phyloP scores from a whole-genome alignment of 1,284 basidiomycete species.

The Coniferiporia sulphurascens region DNA sequence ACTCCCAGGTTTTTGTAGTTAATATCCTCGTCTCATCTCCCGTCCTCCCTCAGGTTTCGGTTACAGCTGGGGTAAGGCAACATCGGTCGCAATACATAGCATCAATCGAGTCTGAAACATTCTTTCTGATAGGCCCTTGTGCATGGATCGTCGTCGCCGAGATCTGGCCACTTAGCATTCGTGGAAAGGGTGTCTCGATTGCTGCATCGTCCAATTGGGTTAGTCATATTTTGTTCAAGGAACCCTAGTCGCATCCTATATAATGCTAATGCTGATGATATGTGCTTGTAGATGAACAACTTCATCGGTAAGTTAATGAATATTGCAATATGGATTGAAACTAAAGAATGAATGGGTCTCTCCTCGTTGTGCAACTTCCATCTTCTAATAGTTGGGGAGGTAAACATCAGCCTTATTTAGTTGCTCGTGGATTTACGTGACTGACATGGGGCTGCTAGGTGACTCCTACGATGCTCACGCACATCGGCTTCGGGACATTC shows the following conservation, averaged over 20 bases:
- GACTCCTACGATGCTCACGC: conserved; percentile 56
- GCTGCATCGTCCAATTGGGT: conserved; percentile 70
- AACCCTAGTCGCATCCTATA: background rate
- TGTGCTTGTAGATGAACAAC: conserved; percentile 56
- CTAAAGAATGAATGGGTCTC: background rate
- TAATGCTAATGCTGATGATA: no score
- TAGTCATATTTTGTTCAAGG: conserved; percentile 18
- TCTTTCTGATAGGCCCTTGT: conserved; percentile 40
- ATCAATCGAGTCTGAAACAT: background rate
- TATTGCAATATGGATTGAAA: background rate
- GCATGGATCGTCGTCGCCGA: conserved; percentile 63
- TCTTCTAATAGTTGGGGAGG: conserved; percentile 3
- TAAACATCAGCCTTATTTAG: conserved; percentile 27
- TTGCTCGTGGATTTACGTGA: background rate
- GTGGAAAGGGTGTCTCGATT: conserved; percentile 65
- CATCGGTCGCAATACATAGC: background rate
- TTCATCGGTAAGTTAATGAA: conserved; percentile 49
- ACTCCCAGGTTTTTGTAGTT: conserved; percentile 1
- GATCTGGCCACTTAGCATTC: conserved; percentile 63
- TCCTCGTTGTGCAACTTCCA: background rate
- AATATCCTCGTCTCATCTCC: background rate
- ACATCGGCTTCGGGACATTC: conserved; percentile 61
- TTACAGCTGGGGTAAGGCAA: conserved; percentile 55
- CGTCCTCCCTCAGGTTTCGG: conserved; percentile 41
- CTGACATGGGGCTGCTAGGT: conserved; percentile 33